Percentiles rank a stretch among this genome's conserved stretches.
phyloP scores from a whole-genome alignment of 345 rosid genomes.

The Brassica juncea region DNA sequence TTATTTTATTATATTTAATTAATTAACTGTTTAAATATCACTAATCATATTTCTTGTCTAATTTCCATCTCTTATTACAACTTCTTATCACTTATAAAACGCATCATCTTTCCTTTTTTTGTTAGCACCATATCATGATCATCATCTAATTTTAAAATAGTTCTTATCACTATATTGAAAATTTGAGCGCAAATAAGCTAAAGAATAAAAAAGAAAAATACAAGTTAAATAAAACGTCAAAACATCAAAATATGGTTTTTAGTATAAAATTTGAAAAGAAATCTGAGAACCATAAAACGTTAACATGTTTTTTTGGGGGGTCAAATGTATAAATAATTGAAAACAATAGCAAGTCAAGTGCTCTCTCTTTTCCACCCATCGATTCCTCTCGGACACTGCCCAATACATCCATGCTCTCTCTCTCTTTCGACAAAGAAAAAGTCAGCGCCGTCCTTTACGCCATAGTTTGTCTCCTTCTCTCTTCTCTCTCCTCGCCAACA shows the following conservation, averaged over 20 bases:
- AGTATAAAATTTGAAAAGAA: constrained; percentile 2
- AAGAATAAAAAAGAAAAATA: not conserved
- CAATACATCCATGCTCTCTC: constrained; percentile 20
- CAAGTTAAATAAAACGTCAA: not conserved
- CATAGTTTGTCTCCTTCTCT: constrained; percentile 40
- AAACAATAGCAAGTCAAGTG: constrained; percentile 50
- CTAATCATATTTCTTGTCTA: not conserved
- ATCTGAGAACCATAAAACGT: constrained; percentile 16
- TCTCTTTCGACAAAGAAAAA: constrained; percentile 45
- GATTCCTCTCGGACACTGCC: constrained; percentile 15
- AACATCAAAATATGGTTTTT: not conserved
- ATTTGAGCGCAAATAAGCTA: not conserved
- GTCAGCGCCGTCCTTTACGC: constrained; percentile 78
- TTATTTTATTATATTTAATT: not conserved
- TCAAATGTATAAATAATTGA: constrained; percentile 55
- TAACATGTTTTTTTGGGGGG: not conserved
- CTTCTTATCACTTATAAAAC: not conserved
- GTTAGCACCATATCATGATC: not conserved
- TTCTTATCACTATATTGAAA: not conserved
- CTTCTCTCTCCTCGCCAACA: constrained; percentile 26
- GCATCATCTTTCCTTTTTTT: not conserved
- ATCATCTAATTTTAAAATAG: not conserved
- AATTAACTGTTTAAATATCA: not conserved
- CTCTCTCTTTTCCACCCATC: constrained; percentile 22
- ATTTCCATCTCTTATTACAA: not conserved